phyloP scores from a whole-genome alignment of 352 stramenopile species.

The Pythium aristosporum region DNA sequence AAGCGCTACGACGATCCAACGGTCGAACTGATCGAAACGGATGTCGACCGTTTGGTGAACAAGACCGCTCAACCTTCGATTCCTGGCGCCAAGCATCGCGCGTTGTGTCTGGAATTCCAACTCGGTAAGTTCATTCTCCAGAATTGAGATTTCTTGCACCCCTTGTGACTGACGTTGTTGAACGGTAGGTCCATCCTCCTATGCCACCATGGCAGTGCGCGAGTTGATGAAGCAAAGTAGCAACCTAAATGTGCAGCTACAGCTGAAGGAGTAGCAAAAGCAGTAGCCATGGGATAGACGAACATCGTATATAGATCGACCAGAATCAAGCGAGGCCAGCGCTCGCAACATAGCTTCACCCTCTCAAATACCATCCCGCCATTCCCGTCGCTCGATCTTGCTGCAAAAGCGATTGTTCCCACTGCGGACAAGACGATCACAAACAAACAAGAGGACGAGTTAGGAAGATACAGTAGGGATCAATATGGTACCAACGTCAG shows the following conservation, averaged over 20 bases:
- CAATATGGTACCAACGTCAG: background rate
- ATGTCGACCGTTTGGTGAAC: conserved; percentile 79
- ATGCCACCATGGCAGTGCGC: conserved; percentile 93
- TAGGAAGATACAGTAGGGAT: background rate
- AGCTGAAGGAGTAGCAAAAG: conserved; percentile 34
- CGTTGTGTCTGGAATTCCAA: conserved; percentile 82
- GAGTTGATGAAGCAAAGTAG: conserved; percentile 94
- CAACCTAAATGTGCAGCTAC: conserved; percentile 72
- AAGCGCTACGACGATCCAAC: conserved; percentile 92
- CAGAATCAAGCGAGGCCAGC: background rate
- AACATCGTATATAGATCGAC: background rate
- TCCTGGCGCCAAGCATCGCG: conserved; percentile 52
- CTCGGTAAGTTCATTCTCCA: conserved; percentile 37
- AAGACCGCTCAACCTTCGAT: conserved; percentile 47
- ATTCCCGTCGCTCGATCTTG: conserved; percentile 78
- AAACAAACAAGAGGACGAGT: background rate
- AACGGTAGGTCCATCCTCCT: conserved; percentile 23
- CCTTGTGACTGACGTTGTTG: background rate
- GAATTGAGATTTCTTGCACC: background rate
- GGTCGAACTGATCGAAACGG: conserved; percentile 92
- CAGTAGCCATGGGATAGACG: background rate
- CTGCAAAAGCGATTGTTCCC: conserved; percentile 82
- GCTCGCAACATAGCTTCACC: background rate
- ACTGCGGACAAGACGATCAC: conserved; percentile 25
- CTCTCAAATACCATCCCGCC: conserved; percentile 45